Evolutionary conservation across 192 early-diverging fungal genomes (phyloP).

Genomic region (Dispira simplex): DNA sequence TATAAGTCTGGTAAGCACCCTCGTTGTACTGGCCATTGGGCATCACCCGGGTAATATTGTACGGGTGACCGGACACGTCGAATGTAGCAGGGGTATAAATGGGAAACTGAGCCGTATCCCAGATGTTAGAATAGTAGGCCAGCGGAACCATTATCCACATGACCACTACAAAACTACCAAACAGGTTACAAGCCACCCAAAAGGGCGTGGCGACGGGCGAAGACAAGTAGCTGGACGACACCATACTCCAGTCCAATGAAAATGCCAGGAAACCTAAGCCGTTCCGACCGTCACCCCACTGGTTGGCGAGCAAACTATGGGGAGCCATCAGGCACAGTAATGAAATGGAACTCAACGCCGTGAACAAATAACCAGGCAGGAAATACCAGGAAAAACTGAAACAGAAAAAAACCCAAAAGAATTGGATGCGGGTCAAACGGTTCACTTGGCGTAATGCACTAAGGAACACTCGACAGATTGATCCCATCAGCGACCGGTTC

Average conservation of each 20-base stretch:
- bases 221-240: constrained; percentile 32
- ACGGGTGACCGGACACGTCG: constrained; percentile 32
- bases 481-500: background rate
- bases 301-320: constrained; percentile 25
- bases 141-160: constrained; percentile 62
- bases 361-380: constrained; percentile 51
- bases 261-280: constrained; percentile 58
- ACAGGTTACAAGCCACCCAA: constrained; percentile 49
- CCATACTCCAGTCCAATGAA: constrained; percentile 57
- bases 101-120: constrained; percentile 39
- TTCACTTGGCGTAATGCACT: background rate
- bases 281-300: constrained; percentile 31
- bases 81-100: constrained; percentile 49
- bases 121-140: constrained; percentile 49
- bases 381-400: constrained; percentile 35
- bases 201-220: constrained; percentile 69
- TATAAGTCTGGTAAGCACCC: constrained; percentile 35
- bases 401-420: constrained; percentile 31
- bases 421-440: constrained; percentile 29
- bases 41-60: constrained; percentile 40
- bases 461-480: constrained; percentile 12
- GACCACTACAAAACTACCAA: constrained; percentile 48
- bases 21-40: constrained; percentile 31
- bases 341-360: constrained; percentile 42
- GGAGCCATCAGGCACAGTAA: constrained; percentile 39